phyloP scores from a whole-genome alignment of 768 basidiomycete species.

The Termitomyces sp. region DNA sequence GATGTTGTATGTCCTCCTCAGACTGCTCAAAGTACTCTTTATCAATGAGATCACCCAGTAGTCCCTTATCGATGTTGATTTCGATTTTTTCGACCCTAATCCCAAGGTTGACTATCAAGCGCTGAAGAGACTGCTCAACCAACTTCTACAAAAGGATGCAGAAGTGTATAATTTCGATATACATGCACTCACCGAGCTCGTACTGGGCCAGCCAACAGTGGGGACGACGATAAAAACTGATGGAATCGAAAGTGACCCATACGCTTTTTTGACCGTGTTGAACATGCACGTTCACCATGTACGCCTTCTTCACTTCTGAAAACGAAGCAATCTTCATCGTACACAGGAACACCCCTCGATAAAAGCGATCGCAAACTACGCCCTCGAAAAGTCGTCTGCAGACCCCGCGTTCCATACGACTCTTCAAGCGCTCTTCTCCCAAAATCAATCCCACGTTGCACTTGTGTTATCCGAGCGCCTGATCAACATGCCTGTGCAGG shows the following conservation, averaged over 20 bases:
- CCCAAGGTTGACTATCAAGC: slow-evolving; percentile 83
- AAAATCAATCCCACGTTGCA: slow-evolving; percentile 60
- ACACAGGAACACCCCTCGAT: slow-evolving; percentile 68
- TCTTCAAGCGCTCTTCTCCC: slow-evolving; percentile 53
- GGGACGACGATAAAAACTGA: slow-evolving; percentile 92
- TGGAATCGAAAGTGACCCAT: slow-evolving; percentile 86
- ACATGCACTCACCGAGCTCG: slow-evolving; percentile 74
- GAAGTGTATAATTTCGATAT: slow-evolving; percentile 53
- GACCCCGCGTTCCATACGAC: slow-evolving; percentile 49
- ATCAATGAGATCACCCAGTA: slow-evolving; percentile 25
- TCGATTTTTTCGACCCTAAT: slow-evolving; percentile 91
- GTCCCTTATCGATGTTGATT: slow-evolving; percentile 81
- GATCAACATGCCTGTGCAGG: slow-evolving; percentile 94
- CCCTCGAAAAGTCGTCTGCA: slow-evolving; percentile 51
- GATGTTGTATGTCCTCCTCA: slow-evolving; percentile 22
- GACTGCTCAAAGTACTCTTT: background rate
- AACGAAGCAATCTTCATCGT: background rate
- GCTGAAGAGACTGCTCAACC: slow-evolving; percentile 66
- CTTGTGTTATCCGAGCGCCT: slow-evolving; percentile 85
- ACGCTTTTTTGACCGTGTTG: slow-evolving; percentile 76
- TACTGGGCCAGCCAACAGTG: slow-evolving; percentile 68
- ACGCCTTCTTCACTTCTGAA: slow-evolving; percentile 31
- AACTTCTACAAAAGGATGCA: slow-evolving; percentile 75
- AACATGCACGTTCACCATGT: slow-evolving; percentile 66
- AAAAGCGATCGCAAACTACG: slow-evolving; percentile 66